phyloP scores from a whole-genome alignment of 768 basidiomycete genomes.

The Leccinum arenicola region DNA sequence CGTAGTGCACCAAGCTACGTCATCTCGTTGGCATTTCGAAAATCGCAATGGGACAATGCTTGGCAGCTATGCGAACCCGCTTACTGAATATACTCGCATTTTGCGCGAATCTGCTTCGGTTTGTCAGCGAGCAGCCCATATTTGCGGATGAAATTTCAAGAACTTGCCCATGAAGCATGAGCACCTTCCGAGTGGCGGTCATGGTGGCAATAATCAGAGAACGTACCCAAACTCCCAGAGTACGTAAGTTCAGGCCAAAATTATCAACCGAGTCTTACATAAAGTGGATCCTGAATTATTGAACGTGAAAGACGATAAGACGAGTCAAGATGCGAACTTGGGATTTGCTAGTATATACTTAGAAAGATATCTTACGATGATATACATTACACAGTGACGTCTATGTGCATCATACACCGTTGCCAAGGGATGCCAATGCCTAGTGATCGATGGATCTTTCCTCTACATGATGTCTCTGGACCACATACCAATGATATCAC shows the following conservation, averaged over 20 bases:
- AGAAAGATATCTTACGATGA: neutral
- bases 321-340: too few species aligned
- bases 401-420: conserved; percentile 3
- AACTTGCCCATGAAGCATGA: conserved; percentile 46
- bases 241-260: neutral
- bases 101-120: conserved; percentile 57
- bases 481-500: neutral
- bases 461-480: neutral
- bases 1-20: conserved; percentile 67
- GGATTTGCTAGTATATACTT: neutral
- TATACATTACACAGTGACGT: neutral
- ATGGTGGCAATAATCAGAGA: conserved; percentile 10
- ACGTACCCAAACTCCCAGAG: neutral
- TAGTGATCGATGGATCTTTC: neutral
- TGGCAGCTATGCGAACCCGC: conserved; percentile 44
- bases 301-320: neutral
- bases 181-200: conserved; percentile 33
- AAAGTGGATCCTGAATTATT: neutral
- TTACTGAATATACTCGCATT: conserved; percentile 70
- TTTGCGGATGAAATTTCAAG: neutral
- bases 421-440: neutral
- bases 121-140: neutral
- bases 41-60: neutral
- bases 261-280: neutral
- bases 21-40: neutral